Evolutionary conservation across 2,329 filamentous ascomycete genomes (phyloP).

Genomic region (Fusarium sp.): DNA sequence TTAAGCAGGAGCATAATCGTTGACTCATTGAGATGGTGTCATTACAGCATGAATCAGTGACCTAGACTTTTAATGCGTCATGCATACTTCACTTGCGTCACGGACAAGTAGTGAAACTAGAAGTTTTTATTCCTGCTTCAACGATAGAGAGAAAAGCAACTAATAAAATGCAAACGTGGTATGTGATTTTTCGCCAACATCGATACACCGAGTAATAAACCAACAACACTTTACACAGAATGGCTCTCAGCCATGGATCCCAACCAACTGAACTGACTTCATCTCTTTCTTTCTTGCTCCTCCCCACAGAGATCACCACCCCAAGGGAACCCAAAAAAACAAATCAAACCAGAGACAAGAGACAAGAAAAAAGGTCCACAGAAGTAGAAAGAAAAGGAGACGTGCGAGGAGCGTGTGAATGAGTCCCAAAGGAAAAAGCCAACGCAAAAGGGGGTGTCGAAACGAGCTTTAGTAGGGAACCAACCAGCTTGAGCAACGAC

Average conservation of each 20-base stretch:
- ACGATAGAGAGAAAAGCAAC: slow-evolving; percentile 29
- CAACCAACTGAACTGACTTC: neutral
- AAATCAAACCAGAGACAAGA: slow-evolving; percentile 22
- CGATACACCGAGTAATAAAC: slow-evolving; percentile 43
- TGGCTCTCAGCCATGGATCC: slow-evolving; percentile 23
- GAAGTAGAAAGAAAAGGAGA: slow-evolving; percentile 36
- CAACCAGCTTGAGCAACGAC: slow-evolving; percentile 18
- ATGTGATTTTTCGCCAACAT: slow-evolving; percentile 47
- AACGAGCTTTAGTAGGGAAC: slow-evolving; percentile 27
- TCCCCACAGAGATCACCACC: neutral
- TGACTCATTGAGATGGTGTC: neutral
- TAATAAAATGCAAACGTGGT: slow-evolving; percentile 36
- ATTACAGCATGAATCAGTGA: neutral
- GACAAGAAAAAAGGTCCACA: slow-evolving; percentile 30
- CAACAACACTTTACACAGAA: slow-evolving; percentile 40
- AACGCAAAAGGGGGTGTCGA: slow-evolving; percentile 27
- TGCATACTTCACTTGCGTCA: neutral
- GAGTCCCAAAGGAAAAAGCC: slow-evolving; percentile 25
- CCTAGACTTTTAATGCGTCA: neutral
- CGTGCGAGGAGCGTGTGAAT: slow-evolving; percentile 15
- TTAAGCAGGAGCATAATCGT: neutral
- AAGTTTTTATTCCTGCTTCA: slow-evolving; percentile 22
- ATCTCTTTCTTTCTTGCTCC: neutral
- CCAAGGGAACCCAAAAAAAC: slow-evolving; percentile 1
- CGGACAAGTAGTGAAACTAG: slow-evolving; percentile 10